Conservation (phyloP, 73 alveolate genomes). For the Halteria grandinella region DNA sequence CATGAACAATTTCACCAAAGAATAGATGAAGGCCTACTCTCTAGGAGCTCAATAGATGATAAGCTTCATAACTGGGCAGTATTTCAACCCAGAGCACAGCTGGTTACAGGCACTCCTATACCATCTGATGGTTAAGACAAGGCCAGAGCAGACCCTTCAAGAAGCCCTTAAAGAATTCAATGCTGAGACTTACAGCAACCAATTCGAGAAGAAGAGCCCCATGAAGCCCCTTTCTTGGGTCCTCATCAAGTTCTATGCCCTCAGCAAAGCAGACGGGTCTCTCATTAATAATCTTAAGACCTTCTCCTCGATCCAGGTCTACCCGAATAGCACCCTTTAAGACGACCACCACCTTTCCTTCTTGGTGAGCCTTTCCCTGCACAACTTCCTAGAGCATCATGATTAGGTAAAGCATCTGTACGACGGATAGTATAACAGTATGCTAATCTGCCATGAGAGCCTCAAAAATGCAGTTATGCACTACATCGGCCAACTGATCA, state of each 20-base stretch:
- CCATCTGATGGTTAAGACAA: neutral
- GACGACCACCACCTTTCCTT: slow-evolving; percentile 14
- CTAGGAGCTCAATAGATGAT: neutral
- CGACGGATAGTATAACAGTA: neutral
- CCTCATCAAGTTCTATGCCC: too few species aligned
- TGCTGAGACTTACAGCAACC: too few species aligned
- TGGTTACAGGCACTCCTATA: slow-evolving; percentile 14
- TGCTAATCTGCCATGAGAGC: neutral
- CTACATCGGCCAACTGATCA: neutral
- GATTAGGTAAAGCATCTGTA: neutral
- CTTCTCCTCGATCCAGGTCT: too few species aligned
- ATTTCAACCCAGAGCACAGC: neutral
- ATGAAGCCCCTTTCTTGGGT: too few species aligned
- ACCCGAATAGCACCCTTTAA: too few species aligned
- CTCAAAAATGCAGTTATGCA: neutral
- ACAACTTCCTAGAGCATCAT: slow-evolving; percentile 13
- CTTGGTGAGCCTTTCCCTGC: neutral
- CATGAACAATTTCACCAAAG: neutral
- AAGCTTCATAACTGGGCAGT: neutral
- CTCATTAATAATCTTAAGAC: too few species aligned
- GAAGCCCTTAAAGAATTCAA: too few species aligned
- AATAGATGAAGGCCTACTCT: too few species aligned
- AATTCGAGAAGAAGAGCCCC: too few species aligned
- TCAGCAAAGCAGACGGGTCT: too few species aligned
- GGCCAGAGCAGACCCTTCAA: too few species aligned